Conservation (phyloP, 345 rosid genomes). For the Limnanthes douglasii region DNA sequence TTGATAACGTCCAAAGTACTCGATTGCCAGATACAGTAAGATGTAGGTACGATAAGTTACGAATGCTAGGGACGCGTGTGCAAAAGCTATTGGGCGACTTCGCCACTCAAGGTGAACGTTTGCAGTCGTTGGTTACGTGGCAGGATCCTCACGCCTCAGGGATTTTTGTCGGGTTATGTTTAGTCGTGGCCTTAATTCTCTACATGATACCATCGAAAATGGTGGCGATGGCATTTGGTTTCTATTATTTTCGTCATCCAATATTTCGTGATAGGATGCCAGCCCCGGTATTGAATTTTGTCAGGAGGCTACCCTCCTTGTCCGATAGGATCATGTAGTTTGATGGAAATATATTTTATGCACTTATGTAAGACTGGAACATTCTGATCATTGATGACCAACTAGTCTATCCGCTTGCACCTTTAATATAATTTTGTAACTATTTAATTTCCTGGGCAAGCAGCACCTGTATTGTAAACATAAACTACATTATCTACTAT, state of each 20-base stretch:
- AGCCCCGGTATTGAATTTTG: slow-evolving; percentile 57
- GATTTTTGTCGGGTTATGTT: slow-evolving; percentile 58
- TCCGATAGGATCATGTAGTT: slow-evolving; percentile 71
- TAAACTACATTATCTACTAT: too few species aligned
- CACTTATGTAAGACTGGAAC: too few species aligned
- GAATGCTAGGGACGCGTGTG: slow-evolving; percentile 32
- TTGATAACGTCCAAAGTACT: slow-evolving; percentile 41
- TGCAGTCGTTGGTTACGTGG: slow-evolving; percentile 79
- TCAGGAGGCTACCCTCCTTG: slow-evolving; percentile 62
- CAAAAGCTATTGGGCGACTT: slow-evolving; percentile 59
- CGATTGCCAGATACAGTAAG: slow-evolving; percentile 31
- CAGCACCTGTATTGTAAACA: too few species aligned
- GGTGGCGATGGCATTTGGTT: slow-evolving; percentile 78
- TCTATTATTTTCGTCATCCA: slow-evolving; percentile 81
- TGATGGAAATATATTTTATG: too few species aligned
- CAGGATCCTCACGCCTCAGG: slow-evolving; percentile 74
- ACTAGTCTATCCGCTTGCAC: too few species aligned
- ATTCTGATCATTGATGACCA: too few species aligned
- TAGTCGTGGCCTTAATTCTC: slow-evolving; percentile 45
- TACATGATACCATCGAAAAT: slow-evolving; percentile 69
- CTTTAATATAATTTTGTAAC: too few species aligned
- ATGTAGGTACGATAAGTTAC: slow-evolving; percentile 45
- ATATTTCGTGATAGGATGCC: slow-evolving; percentile 68
- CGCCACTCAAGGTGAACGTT: slow-evolving; percentile 56
- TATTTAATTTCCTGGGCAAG: too few species aligned